phyloP scores from a whole-genome alignment of 2,329 filamentous ascomycete species.

The Penicillium hesseltinei region DNA sequence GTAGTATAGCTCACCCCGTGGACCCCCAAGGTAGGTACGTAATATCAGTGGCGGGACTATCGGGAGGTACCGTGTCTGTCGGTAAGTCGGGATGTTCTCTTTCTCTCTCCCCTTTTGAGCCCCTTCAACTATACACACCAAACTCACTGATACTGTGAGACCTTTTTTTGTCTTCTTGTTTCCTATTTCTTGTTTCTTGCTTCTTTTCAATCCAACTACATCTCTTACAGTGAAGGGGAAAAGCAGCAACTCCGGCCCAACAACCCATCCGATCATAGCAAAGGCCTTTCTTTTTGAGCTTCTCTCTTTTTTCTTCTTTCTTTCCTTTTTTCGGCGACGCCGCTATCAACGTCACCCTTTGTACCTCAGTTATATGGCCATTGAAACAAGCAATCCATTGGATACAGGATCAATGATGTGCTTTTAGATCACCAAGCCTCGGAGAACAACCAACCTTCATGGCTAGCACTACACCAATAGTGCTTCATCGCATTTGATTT shows the following conservation, averaged over 20 bases:
- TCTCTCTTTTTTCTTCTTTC: neutral
- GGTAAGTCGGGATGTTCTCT: constrained; percentile 21
- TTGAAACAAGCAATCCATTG: neutral
- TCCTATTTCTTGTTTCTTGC: neutral
- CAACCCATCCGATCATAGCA: neutral
- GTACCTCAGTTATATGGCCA: neutral
- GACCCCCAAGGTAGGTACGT: neutral
- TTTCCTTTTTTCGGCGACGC: neutral
- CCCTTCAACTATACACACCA: neutral
- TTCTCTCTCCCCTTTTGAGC: neutral
- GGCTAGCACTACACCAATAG: constrained; percentile 15
- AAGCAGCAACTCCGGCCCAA: neutral
- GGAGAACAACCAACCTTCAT: constrained; percentile 19
- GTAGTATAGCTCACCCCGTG: neutral
- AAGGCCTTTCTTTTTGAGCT: neutral
- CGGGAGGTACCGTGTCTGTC: constrained; percentile 25
- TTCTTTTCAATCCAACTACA: neutral
- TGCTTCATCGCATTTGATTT: constrained; percentile 4
- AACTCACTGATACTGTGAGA: neutral
- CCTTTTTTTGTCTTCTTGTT: neutral
- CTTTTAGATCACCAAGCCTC: constrained; percentile 13
- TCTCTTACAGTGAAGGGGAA: neutral
- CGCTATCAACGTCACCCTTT: neutral
- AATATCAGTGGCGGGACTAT: constrained; percentile 11
- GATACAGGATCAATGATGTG: constrained; percentile 17